phyloP scores from a whole-genome alignment of 768 basidiomycete species.

The Hortiboletus campestris region DNA sequence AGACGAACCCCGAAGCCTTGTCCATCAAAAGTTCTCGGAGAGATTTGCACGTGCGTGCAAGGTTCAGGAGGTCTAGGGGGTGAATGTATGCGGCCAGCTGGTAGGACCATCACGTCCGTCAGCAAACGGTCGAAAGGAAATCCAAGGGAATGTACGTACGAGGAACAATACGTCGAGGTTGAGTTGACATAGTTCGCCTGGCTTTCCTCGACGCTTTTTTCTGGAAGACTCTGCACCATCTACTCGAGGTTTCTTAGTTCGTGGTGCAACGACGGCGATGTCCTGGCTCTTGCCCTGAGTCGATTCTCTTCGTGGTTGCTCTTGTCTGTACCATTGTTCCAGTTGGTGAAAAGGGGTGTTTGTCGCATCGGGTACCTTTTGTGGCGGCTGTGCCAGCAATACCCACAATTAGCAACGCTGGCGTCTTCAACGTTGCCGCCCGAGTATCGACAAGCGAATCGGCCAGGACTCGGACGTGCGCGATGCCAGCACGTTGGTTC shows the following conservation, averaged over 20 bases:
- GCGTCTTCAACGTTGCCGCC: no score
- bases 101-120: background rate
- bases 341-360: background rate
- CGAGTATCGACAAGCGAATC: no score
- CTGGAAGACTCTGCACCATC: background rate
- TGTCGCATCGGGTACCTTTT: no score
- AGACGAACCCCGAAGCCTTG: slow-evolving; percentile 27
- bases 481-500: no score
- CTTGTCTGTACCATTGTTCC: background rate
- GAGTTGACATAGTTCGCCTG: background rate
- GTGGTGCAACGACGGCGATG: background rate
- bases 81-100: background rate
- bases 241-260: background rate
- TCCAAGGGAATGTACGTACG: background rate
- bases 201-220: background rate
- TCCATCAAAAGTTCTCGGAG: slow-evolving; percentile 28
- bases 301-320: background rate
- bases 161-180: background rate
- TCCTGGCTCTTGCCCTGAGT: background rate
- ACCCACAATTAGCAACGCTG: no score
- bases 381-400: background rate
- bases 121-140: background rate
- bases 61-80: background rate
- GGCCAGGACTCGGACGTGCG: no score
- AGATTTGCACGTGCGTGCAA: slow-evolving; percentile 3